Evolutionary conservation across 2,329 filamentous ascomycete genomes (phyloP), one percentile per base, ranked within the genome.

Genomic region (Bipolaris oryzae): DNA sequence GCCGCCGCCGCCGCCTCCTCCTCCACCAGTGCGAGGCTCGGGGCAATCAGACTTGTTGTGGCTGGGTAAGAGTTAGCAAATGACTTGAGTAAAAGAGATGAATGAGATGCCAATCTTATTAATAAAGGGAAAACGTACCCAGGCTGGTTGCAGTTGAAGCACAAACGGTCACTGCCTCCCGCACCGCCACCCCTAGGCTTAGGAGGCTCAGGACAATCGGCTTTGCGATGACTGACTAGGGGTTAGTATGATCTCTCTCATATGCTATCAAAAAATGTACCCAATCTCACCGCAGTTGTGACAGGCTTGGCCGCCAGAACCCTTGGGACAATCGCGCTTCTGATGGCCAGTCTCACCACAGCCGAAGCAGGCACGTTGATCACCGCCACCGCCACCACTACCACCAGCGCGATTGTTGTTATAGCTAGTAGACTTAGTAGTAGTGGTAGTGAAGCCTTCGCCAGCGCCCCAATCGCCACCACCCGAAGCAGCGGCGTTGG

Each of bases 381-480:
- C 64, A 33, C 67, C 52, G 7, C 58, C 59, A 11, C 25, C 25
- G 2, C 6, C 25, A 9, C 61, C 57, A 31, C 58, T 38, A 21
- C 58, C 42, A 21, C 52, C 54, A 20, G 49, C 42, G 44, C 53
- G 57, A 51, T 53, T 56, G 23, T 51, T 47, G 44, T 51, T 47
- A 41, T 55, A 60, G 53, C 35, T 38, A 5, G 42, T 35, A 9
- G 51, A 42, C 18, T 28, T 47, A 13, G 53, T 41, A 34, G 41
- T 57, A 58, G 51, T 57, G 57, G 51, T 44, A 28, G 16, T 44
- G 42, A 57, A 50, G 49, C 48, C 41, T 49, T 71, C 79, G 65
- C 79, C 34, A 21, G 84, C 76, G 55, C 72, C 66, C 73, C 62
- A 62, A 7, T 38, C 55, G 37, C 47, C 28, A 31, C 13, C 28